These are phyloP conservation scores for Dimargaris verticillata DNA, from an alignment of 192 early-diverging fungal genomes.

Conservation along the genomic window DNA sequence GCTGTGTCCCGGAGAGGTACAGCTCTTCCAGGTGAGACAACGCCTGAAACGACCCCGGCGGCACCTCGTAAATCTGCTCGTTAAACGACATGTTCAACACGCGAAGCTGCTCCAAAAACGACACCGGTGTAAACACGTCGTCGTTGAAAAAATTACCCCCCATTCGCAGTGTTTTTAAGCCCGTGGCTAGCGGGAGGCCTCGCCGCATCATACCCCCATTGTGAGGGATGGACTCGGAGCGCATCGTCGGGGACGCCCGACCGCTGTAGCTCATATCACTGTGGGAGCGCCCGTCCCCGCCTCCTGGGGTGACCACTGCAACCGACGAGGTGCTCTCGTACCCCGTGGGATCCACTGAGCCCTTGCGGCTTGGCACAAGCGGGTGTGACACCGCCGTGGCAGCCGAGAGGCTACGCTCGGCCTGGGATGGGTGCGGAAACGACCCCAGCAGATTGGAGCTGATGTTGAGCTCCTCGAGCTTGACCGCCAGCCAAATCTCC, in stretches of 20 bases:
- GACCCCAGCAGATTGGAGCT: slow-evolving; percentile 65
- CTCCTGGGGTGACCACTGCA: neutral
- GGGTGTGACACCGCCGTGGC: neutral
- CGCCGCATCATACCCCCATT: neutral
- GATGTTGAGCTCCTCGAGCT: slow-evolving; percentile 50
- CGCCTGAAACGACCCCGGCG: slow-evolving; percentile 50
- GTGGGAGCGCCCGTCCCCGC: neutral
- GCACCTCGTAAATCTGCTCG: slow-evolving; percentile 63
- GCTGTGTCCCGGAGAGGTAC: slow-evolving; percentile 69
- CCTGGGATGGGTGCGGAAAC: slow-evolving; percentile 50
- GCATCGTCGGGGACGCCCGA: neutral
- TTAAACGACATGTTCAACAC: slow-evolving; percentile 70
- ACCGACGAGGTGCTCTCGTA: neutral
- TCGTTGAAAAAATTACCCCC: slow-evolving; percentile 77
- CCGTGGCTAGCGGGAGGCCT: slow-evolving; percentile 30
- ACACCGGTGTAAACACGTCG: slow-evolving; percentile 57
- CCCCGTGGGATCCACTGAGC: neutral
- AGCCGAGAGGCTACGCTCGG: slow-evolving; percentile 2
- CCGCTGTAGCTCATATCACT: too few species aligned
- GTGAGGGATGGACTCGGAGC: neutral
- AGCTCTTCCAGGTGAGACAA: slow-evolving; percentile 55
- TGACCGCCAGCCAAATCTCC: slow-evolving; percentile 61
- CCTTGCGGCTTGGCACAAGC: neutral
- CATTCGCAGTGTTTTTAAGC: slow-evolving; percentile 45
- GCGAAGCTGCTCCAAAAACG: slow-evolving; percentile 54